Conservation (phyloP, 73 alveolate species). For the Paramecium primaurelia region DNA sequence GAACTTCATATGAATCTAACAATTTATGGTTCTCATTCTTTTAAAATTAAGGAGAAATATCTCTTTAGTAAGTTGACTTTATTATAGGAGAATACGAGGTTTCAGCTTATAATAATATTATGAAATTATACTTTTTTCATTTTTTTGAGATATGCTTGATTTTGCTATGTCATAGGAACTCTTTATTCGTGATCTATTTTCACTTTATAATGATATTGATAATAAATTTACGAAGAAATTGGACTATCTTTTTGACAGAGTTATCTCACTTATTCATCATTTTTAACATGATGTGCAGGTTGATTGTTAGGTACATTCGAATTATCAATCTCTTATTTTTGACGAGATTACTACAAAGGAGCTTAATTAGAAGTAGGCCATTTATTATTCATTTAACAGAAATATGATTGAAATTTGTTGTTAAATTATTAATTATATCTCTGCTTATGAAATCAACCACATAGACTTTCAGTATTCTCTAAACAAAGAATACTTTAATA, state of each 20-base stretch:
- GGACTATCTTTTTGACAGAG: neutral
- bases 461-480: neutral
- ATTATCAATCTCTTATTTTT: neutral
- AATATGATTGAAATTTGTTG: neutral
- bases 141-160: neutral
- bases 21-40: neutral
- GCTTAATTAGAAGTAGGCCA: neutral
- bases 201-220: neutral
- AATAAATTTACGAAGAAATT: neutral
- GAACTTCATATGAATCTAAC: conserved; percentile 1
- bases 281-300: neutral
- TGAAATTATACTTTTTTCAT: neutral
- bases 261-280: neutral
- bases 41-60: neutral
- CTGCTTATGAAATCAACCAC: neutral
- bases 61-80: neutral
- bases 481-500: too few relatives aligned
- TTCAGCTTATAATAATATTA: neutral
- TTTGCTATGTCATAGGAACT: neutral
- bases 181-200: neutral
- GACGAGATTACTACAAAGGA: neutral
- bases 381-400: neutral
- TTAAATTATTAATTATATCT: neutral
- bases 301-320: neutral
- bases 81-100: neutral